A percentile compares a stretch with the other conserved stretches of the same genome.
Conservation (phyloP, 345 rosid genomes). For the Rhizophora apiculata region DNA sequence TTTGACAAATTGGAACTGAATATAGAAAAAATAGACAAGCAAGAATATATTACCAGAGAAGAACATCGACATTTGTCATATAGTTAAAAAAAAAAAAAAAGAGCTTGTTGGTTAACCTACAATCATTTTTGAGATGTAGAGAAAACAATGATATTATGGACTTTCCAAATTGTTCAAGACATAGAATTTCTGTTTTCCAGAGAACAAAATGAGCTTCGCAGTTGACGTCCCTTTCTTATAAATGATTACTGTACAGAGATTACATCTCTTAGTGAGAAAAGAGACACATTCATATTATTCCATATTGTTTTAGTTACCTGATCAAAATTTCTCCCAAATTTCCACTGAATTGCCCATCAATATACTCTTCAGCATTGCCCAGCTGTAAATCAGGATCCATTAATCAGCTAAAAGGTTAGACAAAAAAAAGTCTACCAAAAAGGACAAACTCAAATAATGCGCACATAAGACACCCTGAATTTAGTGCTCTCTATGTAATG, state of each 20-base stretch:
- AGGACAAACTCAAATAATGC: not conserved
- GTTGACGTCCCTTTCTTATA: not conserved
- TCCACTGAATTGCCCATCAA: slow-evolving; percentile 85
- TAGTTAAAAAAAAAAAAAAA: no score
- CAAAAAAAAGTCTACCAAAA: not conserved
- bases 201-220: not conserved
- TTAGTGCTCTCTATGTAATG: no score
- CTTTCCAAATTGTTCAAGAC: no score
- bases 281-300: not conserved
- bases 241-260: not conserved
- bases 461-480: not conserved
- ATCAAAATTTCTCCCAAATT: slow-evolving; percentile 88
- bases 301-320: slow-evolving; percentile 42
- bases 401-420: not conserved
- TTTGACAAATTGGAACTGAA: no score
- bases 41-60: no score
- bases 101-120: no score
- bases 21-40: no score
- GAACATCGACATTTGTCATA: no score
- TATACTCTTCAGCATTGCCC: slow-evolving; percentile 82
- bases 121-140: no score
- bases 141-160: no score
- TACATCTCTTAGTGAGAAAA: not conserved
- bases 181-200: no score
- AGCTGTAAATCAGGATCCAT: slow-evolving; percentile 40